Evolutionary conservation across 78 protist genomes (phyloP).

Genomic region (Planoprotostelium fungivorum): DNA sequence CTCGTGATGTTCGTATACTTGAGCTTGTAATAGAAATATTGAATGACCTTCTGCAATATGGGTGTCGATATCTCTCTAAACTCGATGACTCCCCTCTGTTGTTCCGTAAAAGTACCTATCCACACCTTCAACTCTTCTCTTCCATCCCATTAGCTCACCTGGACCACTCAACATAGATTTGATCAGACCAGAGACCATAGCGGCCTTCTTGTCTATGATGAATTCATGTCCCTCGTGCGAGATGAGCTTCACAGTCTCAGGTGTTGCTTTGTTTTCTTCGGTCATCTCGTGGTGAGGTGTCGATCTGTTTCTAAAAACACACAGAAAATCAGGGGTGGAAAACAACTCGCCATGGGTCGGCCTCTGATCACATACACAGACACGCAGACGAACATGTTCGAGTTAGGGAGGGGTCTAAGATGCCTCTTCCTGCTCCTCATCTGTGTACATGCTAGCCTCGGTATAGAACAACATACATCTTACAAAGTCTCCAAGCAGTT

Average conservation of each 20-base stretch:
- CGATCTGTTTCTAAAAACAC: neutral
- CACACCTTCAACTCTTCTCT: neutral
- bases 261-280: neutral
- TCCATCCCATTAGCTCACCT: slow-evolving; percentile 22
- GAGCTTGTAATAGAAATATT: slow-evolving; percentile 75
- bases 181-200: slow-evolving; percentile 79
- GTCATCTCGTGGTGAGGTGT: neutral
- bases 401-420: neutral
- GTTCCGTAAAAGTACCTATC: slow-evolving; percentile 55
- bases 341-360: no score
- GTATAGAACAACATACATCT: no score
- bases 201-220: slow-evolving; percentile 56
- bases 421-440: neutral
- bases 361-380: no score
- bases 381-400: neutral
- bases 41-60: slow-evolving; percentile 65
- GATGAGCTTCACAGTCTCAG: slow-evolving; percentile 12
- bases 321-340: neutral
- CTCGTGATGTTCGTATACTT: slow-evolving; percentile 57
- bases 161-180: slow-evolving; percentile 79
- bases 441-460: neutral
- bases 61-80: slow-evolving; percentile 70
- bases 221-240: slow-evolving; percentile 65
- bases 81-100: slow-evolving; percentile 56
- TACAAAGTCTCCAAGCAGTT: neutral